A percentile compares a stretch with the other conserved stretches of the same genome.
Evolutionary conservation across 106 monocot species (phyloP).

Genomic region (Dendrobium officinale): DNA sequence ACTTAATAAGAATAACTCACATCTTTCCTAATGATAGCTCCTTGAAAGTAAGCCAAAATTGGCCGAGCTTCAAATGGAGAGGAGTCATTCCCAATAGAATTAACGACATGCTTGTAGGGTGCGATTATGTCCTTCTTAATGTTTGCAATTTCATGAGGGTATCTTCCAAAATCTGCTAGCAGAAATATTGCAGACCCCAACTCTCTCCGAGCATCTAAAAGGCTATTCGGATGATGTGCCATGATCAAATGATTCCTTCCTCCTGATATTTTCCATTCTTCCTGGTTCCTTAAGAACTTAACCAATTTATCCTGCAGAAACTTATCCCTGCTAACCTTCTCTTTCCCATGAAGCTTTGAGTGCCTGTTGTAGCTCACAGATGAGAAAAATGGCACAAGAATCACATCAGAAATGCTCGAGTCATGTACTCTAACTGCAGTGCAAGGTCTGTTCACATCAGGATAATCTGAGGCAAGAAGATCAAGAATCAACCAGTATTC

Average conservation of each 20-base stretch:
- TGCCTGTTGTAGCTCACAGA: conserved; percentile 82
- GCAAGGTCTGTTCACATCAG: conserved; percentile 31
- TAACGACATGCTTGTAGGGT: conserved; percentile 53
- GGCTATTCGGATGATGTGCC: conserved; percentile 87
- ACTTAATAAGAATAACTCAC: conserved; percentile 35
- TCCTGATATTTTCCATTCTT: conserved; percentile 58
- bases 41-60: conserved; percentile 46
- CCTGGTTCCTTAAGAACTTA: conserved; percentile 33
- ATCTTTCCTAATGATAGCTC: conserved; percentile 60
- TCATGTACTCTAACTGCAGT: conserved; percentile 46
- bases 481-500: conserved; percentile 94
- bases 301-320: conserved; percentile 61
- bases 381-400: conserved; percentile 96
- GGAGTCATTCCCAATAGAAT: conserved; percentile 31
- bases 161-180: conserved; percentile 83
- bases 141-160: conserved; percentile 60
- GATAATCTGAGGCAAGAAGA: conserved; percentile 44
- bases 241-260: conserved; percentile 75
- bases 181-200: conserved; percentile 43
- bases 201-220: conserved; percentile 45
- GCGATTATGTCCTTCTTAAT: conserved; percentile 59
- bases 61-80: conserved; percentile 41
- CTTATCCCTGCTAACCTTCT: conserved; percentile 34
- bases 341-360: conserved; percentile 50
- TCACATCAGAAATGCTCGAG: conserved; percentile 52